phyloP scores from a whole-genome alignment of 441 rosid genomes.

The Gossypium trilobum region DNA sequence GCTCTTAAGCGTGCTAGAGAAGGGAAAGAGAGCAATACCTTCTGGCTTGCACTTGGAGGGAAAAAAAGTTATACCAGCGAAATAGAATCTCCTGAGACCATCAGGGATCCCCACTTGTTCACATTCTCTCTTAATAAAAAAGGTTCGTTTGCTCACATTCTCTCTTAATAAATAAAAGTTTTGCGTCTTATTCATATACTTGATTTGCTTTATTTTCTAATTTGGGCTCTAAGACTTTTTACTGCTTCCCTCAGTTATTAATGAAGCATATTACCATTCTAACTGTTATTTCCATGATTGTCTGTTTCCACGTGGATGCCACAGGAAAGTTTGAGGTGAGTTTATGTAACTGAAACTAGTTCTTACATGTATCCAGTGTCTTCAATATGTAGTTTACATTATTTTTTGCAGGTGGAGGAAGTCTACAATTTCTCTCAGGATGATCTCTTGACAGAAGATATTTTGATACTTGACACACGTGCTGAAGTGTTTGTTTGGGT shows the following conservation, averaged over 20 bases:
- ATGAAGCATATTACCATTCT: conserved; percentile 29
- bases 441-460: conserved; percentile 88
- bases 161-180: conserved; percentile 33
- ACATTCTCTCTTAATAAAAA: conserved; percentile 42
- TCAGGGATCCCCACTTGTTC: conserved; percentile 83
- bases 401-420: conserved; percentile 69
- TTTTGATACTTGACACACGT: conserved; percentile 79
- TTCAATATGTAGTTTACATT: conserved; percentile 18
- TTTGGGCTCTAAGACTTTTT: background rate
- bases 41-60: conserved; percentile 93
- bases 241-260: conserved; percentile 3
- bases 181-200: conserved; percentile 17
- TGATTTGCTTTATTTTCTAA: conserved; percentile 3
- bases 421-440: conserved; percentile 84
- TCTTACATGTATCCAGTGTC: conserved; percentile 11
- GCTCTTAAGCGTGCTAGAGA: conserved; percentile 84
- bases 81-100: conserved; percentile 46
- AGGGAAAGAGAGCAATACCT: conserved; percentile 93
- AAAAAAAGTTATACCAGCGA: conserved; percentile 80
- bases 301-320: conserved; percentile 35
- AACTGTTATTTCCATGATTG: conserved; percentile 36
- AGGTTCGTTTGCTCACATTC: too few species aligned
- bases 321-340: conserved; percentile 93
- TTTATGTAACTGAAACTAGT: conserved; percentile 17
- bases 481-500: conserved; percentile 97